Evolutionary conservation across 1,284 basidiomycete species (phyloP).

Genomic region (Sutorius eximius): DNA sequence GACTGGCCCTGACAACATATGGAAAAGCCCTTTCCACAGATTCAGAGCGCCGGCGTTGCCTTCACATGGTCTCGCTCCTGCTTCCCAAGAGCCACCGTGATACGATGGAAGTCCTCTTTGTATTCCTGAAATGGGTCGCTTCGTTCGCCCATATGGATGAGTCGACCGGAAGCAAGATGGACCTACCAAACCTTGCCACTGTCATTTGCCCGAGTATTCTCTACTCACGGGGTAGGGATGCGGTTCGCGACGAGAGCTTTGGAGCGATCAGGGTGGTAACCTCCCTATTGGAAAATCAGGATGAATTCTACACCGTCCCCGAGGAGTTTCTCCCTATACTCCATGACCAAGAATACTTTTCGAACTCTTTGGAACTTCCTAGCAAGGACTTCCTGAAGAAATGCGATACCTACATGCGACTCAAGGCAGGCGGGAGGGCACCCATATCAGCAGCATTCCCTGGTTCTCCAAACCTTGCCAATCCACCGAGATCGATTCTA

Average conservation of each 20-base stretch:
- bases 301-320: constrained; percentile 90
- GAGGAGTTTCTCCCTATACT: constrained; percentile 82
- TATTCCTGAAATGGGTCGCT: constrained; percentile 99
- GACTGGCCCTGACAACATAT: constrained; percentile 11
- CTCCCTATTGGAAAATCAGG: constrained; percentile 87
- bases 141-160: constrained; percentile 98
- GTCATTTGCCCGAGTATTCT: constrained; percentile 98
- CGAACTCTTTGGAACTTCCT: constrained; percentile 78
- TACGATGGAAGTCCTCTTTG: constrained; percentile 96
- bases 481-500: constrained; percentile 25
- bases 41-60: constrained; percentile 76
- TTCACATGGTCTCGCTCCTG: constrained; percentile 86
- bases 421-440: constrained; percentile 47
- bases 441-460: constrained; percentile 38
- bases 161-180: constrained; percentile 99
- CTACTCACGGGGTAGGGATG: constrained; percentile 82
- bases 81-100: constrained; percentile 94
- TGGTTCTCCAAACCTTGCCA: constrained; percentile 30
- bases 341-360: constrained; percentile 84
- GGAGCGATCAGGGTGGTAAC: constrained; percentile 86
- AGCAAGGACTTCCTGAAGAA: constrained; percentile 91
- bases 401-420: constrained; percentile 73
- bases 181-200: constrained; percentile 93
- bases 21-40: constrained; percentile 70
- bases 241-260: constrained; percentile 92